Conservation (phyloP, 2,329 filamentous ascomycete genomes). For the Dactylellina drechsleri region DNA sequence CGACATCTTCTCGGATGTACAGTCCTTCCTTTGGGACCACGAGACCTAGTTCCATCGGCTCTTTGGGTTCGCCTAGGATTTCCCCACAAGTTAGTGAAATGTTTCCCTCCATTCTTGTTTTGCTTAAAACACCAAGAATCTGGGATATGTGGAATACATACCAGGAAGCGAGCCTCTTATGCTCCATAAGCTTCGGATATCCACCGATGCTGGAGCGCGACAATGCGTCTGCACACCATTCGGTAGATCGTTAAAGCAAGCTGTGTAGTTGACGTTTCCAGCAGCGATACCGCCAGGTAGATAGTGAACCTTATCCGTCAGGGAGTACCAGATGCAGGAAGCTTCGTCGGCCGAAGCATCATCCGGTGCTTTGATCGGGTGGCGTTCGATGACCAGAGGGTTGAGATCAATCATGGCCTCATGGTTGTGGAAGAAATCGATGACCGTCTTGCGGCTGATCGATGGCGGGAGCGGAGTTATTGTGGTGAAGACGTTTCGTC, state of each 20-base stretch:
- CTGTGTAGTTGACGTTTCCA: constrained; percentile 79
- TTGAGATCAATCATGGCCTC: constrained; percentile 87
- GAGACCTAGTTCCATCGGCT: constrained; percentile 74
- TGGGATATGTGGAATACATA: background rate
- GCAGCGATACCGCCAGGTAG: constrained; percentile 73
- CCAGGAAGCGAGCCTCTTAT: constrained; percentile 74
- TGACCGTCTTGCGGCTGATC: constrained; percentile 75
- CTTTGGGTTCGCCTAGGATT: constrained; percentile 70
- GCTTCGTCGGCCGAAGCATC: constrained; percentile 77
- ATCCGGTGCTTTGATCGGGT: constrained; percentile 73
- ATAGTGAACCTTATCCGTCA: constrained; percentile 81
- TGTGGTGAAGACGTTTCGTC: constrained; percentile 77
- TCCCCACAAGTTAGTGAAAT: background rate
- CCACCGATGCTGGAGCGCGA: constrained; percentile 82
- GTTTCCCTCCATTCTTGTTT: background rate
- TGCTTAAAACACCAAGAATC: background rate
- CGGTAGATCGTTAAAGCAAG: constrained; percentile 79
- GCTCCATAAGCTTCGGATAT: constrained; percentile 81
- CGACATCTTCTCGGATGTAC: constrained; percentile 85
- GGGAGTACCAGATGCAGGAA: constrained; percentile 78
- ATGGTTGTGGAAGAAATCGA: constrained; percentile 81
- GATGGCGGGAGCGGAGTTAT: constrained; percentile 78
- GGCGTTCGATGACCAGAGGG: constrained; percentile 78
- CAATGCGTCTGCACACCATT: constrained; percentile 82
- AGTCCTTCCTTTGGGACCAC: constrained; percentile 74